These are phyloP conservation scores for Boletales sp. DNA, from an alignment of 768 basidiomycete genomes.

Conservation along the genomic window DNA sequence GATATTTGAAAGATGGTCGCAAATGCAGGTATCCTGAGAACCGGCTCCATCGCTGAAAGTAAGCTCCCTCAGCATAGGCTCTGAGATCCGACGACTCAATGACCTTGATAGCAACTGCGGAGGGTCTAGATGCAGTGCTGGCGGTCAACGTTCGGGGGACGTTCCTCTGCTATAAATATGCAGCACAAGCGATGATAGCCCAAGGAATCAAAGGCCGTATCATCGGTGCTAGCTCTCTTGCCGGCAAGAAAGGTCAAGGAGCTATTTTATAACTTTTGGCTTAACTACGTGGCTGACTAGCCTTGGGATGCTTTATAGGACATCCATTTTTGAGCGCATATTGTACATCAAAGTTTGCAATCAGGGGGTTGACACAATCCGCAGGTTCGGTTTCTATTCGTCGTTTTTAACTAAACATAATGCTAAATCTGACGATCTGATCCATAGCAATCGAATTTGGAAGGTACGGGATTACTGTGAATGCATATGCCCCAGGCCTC, in stretches of 20 bases:
- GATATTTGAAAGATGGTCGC: constrained; percentile 12
- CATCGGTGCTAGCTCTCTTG: constrained; percentile 36
- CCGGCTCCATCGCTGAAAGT: constrained; percentile 8
- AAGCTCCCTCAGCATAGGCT: background rate
- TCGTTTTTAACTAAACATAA: background rate
- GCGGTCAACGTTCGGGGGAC: constrained; percentile 39
- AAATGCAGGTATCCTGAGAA: constrained; percentile 16
- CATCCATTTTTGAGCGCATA: constrained; percentile 28
- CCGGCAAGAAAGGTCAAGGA: constrained; percentile 29
- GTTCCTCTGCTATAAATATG: constrained; percentile 41
- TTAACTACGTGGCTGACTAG: too few species aligned
- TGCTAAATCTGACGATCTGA: background rate
- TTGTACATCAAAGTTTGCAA: constrained; percentile 38
- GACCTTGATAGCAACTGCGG: constrained; percentile 24
- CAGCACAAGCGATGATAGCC: constrained; percentile 41
- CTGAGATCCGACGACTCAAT: too few species aligned
- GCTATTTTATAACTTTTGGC: too few species aligned
- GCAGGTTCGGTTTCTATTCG: constrained; percentile 13
- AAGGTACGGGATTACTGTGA: constrained; percentile 30
- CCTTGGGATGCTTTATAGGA: constrained; percentile 23
- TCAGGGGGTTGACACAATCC: constrained; percentile 40
- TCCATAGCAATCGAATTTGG: constrained; percentile 31
- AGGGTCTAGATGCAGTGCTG: constrained; percentile 32
- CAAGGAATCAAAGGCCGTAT: constrained; percentile 42
- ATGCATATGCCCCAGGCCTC: constrained; percentile 33